Evolutionary conservation across 2,329 filamentous ascomycete species (phyloP), one percentile per base, ranked within the genome.

Genomic region (Trichoderma breve): DNA sequence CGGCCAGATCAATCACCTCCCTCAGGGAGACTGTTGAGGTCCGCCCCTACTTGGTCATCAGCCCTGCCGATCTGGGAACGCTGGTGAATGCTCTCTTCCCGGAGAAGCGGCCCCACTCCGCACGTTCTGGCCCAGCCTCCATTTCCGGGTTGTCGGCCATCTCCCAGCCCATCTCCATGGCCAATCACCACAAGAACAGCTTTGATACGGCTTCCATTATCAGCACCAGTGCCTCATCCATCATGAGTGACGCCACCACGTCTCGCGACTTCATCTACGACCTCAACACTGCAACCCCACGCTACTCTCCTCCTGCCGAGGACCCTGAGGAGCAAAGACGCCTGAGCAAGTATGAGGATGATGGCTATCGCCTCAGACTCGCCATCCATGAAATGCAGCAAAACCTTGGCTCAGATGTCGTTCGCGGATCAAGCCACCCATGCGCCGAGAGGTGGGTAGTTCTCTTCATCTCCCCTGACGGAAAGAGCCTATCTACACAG

Each of bases 1-100:
- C 91, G 1, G 91, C 91, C 28, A 88, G 91, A 74, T 92, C 90
- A 68, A 90, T 93, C 74, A 91, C 90, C 6, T 93, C 91, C 4
- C 84, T 93, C 12, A 85, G 91, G 73, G 92, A 94, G 80, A 94
- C 92, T n/a, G 88, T 87, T 24, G 92, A 94, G 80, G 91, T 94
- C 11, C 92, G 92, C 77, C 92, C 91, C 36, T 96, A 94, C 78
- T 84, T 97, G 77, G 92, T 95, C 39, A 82, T 97, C 75, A 93
- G 92, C 78, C 90, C 93, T 43, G 88, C 92, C 53, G 95, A 98
- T 79, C 84, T 97, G 75, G 85, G 92, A 43, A 95, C 93, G 3
- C 83, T 97, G 76, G 88, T 97, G 74, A 93, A 96, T 80, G 91
- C 92, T 12, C 87, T 98, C 15, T 97, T 95, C 78, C 95, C 95